phyloP scores from a whole-genome alignment of 1,284 basidiomycete species.

The Ustilago tritici region DNA sequence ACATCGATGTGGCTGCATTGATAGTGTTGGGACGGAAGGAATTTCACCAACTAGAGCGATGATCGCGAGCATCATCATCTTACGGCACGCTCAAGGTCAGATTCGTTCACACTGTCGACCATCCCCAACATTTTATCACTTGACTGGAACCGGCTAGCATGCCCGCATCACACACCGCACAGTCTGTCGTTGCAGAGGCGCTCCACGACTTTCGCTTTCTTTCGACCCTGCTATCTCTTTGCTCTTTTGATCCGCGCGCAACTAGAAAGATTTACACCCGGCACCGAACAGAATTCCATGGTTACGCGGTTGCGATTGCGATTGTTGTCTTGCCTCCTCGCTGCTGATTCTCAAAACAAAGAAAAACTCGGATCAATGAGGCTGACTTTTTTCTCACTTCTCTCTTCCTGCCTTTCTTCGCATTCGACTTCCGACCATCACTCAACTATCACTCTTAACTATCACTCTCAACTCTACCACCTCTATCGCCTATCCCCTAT shows the following conservation, averaged over 20 bases:
- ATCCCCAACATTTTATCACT: not conserved
- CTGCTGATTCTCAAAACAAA: not conserved
- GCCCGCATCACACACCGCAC: not conserved
- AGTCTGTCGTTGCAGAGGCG: not conserved
- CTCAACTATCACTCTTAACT: not conserved
- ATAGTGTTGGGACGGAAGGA: not conserved
- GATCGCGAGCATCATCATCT: too few relatives aligned
- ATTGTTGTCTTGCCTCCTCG: conserved; percentile 9
- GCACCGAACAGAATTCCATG: too few relatives aligned
- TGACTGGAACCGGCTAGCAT: not conserved
- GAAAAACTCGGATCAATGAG: conserved; percentile 14
- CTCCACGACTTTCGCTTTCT: not conserved
- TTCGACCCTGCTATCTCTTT: not conserved
- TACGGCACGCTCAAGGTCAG: too few relatives aligned
- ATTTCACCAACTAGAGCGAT: too few relatives aligned
- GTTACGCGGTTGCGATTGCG: not conserved
- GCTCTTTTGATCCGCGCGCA: not conserved
- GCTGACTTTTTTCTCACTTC: conserved; percentile 34
- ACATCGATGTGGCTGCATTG: not conserved
- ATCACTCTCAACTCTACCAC: conserved; percentile 5
- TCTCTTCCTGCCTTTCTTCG: not conserved
- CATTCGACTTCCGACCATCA: conserved; percentile 7
- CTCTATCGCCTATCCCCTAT: not conserved
- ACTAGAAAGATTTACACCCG: not conserved
- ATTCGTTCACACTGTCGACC: too few relatives aligned